phyloP scores from a whole-genome alignment of 257 asterid genomes.

The Solanum lignicaule region DNA sequence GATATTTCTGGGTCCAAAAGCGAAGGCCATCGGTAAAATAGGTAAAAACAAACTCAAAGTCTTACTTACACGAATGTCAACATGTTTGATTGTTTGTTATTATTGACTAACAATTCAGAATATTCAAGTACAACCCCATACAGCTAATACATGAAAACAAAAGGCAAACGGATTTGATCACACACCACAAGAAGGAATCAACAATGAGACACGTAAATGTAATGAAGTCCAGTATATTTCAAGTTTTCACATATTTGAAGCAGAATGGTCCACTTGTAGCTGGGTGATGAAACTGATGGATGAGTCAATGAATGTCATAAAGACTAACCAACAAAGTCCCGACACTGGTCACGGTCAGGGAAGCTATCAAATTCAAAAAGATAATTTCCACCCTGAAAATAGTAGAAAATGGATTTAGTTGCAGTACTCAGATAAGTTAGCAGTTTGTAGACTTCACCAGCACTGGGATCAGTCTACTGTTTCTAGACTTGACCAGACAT shows the following conservation, averaged over 20 bases:
- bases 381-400: slow-evolving; percentile 55
- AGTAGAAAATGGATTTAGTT: not conserved
- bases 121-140: not conserved
- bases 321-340: slow-evolving; percentile 81
- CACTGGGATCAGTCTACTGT: slow-evolving; percentile 3
- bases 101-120: not conserved
- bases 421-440: slow-evolving; percentile 6
- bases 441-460: not conserved
- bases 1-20: not conserved
- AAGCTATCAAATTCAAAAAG: slow-evolving; percentile 72
- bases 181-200: not conserved
- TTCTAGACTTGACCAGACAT: not conserved
- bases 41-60: not conserved
- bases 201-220: not conserved
- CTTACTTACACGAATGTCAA: not conserved
- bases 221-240: not conserved
- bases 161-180: not conserved
- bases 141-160: not conserved
- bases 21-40: not conserved
- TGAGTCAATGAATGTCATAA: not conserved
- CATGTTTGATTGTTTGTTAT: not conserved
- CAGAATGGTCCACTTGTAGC: not conserved
- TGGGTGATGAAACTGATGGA: not conserved
- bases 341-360: slow-evolving; percentile 82
- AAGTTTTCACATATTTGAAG: not conserved